phyloP scores from a whole-genome alignment of 192 early-diverging fungal genomes.

The Gonapodya sp. region DNA sequence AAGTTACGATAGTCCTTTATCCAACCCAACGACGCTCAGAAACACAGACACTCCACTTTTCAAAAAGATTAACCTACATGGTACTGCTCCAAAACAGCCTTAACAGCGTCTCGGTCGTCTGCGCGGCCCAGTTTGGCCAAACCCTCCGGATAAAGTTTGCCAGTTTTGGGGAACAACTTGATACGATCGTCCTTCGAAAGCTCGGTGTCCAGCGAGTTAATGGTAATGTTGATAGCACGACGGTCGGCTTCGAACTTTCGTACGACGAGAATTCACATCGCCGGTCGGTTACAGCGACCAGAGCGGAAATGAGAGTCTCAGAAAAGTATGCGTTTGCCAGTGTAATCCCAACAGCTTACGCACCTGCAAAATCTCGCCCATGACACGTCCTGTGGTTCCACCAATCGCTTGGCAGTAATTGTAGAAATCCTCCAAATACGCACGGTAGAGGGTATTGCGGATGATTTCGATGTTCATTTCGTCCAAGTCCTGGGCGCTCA shows the following conservation, averaged over 20 bases:
- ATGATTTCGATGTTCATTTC: slow-evolving; percentile 99
- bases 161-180: slow-evolving; percentile 86
- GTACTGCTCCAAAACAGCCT: slow-evolving; percentile 70
- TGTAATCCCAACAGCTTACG: too few relatives aligned
- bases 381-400: slow-evolving; percentile 79
- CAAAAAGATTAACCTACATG: slow-evolving; percentile 33
- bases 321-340: too few relatives aligned
- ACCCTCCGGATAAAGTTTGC: slow-evolving; percentile 89
- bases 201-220: slow-evolving; percentile 98
- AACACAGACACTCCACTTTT: background rate
- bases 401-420: slow-evolving; percentile 72
- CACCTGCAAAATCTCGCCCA: slow-evolving; percentile 86
- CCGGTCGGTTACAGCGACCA: too few relatives aligned
- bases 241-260: slow-evolving; percentile 97
- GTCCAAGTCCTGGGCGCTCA: slow-evolving; percentile 94
- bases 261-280: background rate
- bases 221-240: slow-evolving; percentile 95
- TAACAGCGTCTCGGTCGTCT: slow-evolving; percentile 94
- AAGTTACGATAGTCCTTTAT: slow-evolving; percentile 75
- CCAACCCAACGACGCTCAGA: too few relatives aligned
- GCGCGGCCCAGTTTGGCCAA: slow-evolving; percentile 66
- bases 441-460: slow-evolving; percentile 96
- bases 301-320: too few relatives aligned
- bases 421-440: slow-evolving; percentile 98
- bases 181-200: slow-evolving; percentile 90